phyloP scores from a whole-genome alignment of 2,329 filamentous ascomycete genomes.

The Xylaria sp. region DNA sequence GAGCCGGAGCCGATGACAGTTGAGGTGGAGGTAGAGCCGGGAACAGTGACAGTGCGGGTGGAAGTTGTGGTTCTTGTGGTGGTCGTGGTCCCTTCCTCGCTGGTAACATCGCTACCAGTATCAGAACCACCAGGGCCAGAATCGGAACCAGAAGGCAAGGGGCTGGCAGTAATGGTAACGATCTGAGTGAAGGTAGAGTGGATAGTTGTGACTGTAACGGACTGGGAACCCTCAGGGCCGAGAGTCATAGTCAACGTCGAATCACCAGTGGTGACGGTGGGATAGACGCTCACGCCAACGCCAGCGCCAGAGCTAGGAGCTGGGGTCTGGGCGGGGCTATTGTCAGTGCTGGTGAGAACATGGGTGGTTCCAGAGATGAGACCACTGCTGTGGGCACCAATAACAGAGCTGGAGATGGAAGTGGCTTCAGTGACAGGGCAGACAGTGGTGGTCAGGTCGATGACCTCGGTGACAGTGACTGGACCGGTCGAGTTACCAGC shows the following conservation, averaged over 20 bases:
- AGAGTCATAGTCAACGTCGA: conserved; percentile 45
- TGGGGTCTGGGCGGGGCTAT: conserved; percentile 35
- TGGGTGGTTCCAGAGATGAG: conserved; percentile 46
- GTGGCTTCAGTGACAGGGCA: conserved; percentile 51
- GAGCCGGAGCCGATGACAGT: conserved; percentile 35
- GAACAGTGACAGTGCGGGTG: conserved; percentile 48
- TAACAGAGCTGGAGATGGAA: conserved; percentile 47
- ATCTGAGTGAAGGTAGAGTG: conserved; percentile 46
- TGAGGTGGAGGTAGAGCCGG: conserved; percentile 29
- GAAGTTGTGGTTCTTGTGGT: conserved; percentile 48
- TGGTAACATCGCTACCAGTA: conserved; percentile 33
- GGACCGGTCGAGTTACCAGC: conserved; percentile 44
- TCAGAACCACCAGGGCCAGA: conserved; percentile 26
- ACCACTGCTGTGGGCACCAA: conserved; percentile 48
- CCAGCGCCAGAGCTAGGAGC: conserved; percentile 33
- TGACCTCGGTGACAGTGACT: conserved; percentile 50
- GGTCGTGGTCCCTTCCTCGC: conserved; percentile 43
- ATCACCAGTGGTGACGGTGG: conserved; percentile 28
- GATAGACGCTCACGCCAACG: conserved; percentile 24
- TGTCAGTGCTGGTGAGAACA: conserved; percentile 37
- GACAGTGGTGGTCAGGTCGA: conserved; percentile 51
- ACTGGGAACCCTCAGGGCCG: conserved; percentile 45
- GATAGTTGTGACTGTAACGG: conserved; percentile 46
- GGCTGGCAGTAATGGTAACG: conserved; percentile 44
- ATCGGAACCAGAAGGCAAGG: conserved; percentile 30